These are phyloP conservation scores for Mucor velutinosus DNA, from an alignment of 371 early-diverging fungal species.

Conservation along the genomic window DNA sequence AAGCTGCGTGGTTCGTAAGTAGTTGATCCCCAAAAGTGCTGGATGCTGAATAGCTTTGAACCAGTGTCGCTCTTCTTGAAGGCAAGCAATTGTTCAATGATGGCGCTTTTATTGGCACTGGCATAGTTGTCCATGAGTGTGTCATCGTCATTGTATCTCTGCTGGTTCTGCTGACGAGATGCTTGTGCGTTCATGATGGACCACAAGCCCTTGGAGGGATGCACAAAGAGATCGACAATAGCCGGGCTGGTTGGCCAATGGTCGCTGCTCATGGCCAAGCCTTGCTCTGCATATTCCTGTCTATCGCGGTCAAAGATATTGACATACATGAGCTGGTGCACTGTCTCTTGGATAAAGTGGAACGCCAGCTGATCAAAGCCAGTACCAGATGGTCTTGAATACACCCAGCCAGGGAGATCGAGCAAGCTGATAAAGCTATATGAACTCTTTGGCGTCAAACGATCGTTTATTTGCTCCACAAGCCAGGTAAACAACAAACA, in stretches of 20 bases:
- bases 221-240: constrained; percentile 44
- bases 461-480: constrained; percentile 81
- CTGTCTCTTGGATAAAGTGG: constrained; percentile 84
- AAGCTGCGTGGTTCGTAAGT: constrained; percentile 74
- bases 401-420: constrained; percentile 60
- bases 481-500: constrained; percentile 83
- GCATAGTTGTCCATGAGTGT: constrained; percentile 35
- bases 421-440: constrained; percentile 70
- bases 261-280: constrained; percentile 40
- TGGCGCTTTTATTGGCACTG: constrained; percentile 41
- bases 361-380: constrained; percentile 73
- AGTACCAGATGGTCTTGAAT: background rate
- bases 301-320: constrained; percentile 62
- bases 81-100: constrained; percentile 22
- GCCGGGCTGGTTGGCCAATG: constrained; percentile 31
- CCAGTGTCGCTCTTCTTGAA: constrained; percentile 46
- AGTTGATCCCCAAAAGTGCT: constrained; percentile 80
- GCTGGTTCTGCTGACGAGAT: constrained; percentile 31
- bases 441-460: constrained; percentile 63
- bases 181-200: constrained; percentile 58
- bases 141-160: constrained; percentile 37
- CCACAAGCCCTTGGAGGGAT: constrained; percentile 56
- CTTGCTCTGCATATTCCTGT: constrained; percentile 51
- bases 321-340: constrained; percentile 64
- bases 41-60: constrained; percentile 64